Evolutionary conservation across 106 monocot species (phyloP).

Genomic region (Dactylorhiza incarnata): DNA sequence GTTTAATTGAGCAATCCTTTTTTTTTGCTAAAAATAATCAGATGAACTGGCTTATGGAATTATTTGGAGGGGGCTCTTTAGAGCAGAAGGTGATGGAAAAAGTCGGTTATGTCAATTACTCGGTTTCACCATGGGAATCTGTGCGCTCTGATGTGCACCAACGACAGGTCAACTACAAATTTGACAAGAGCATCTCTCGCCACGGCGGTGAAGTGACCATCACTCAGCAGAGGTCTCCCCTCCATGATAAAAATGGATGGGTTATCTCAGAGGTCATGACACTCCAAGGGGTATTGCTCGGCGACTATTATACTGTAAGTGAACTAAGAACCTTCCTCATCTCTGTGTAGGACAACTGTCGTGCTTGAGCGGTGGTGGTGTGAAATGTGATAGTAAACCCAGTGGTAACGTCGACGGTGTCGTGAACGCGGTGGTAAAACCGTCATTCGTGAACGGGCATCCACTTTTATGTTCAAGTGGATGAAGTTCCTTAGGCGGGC

Average conservation of each 20-base stretch:
- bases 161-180: constrained; percentile 55
- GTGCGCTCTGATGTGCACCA: constrained; percentile 46
- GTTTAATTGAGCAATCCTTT: not conserved
- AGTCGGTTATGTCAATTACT: constrained; percentile 58
- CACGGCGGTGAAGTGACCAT: constrained; percentile 55
- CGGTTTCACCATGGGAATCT: constrained; percentile 46
- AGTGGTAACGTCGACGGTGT: no score
- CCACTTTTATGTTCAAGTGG: no score
- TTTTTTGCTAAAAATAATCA: constrained; percentile 7
- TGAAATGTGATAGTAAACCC: not conserved
- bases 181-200: constrained; percentile 35
- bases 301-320: constrained; percentile 64
- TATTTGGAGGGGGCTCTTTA: constrained; percentile 54
- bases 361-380: no score
- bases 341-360: no score
- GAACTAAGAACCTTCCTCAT: not conserved
- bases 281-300: constrained; percentile 44
- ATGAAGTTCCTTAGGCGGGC: no score
- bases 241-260: constrained; percentile 55
- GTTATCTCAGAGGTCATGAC: constrained; percentile 60
- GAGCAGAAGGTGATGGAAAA: constrained; percentile 63
- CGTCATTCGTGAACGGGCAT: no score
- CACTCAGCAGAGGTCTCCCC: constrained; percentile 56
- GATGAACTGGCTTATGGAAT: constrained; percentile 55
- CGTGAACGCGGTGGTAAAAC: no score